Evolutionary conservation across 2,329 filamentous ascomycete species (phyloP), one percentile per base, ranked within the genome.

Genomic region (Ambrosiella beaveri): DNA sequence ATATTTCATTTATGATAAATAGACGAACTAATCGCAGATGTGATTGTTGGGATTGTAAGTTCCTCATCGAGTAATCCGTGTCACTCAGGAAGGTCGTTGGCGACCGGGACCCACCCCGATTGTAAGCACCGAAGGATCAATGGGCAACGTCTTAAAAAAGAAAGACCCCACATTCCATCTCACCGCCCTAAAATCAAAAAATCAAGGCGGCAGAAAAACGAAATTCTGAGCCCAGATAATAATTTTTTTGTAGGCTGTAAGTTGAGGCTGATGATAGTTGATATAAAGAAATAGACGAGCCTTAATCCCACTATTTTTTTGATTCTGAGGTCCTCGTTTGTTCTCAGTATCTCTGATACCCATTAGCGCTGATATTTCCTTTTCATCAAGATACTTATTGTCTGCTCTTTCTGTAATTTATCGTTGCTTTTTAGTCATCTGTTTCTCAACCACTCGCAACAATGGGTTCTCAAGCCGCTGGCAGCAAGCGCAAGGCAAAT

Each of bases 401-500:
- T 49, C 17, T 49, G 9, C 27, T 51, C 9, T 27, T 36, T 36
- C 27, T 35, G 2, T 36, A 35, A 11, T 50, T 38, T 60, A 56
- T 54, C 39, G 56, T 4, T 27, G 27, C 27, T 27, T 27, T 27
- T 27, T 27, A 27, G 27, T 58, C 38, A 39, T 19, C 19, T 19
- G 47, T 8, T 11, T 35, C 47, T 27, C 17, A 7, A 7, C 47
- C 8, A 54, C 52, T 47, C 44, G 51, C 51, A 56, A 37, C 37
- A 49, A 62, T 55, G 61, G 62, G 57, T 51, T 59, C 59, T 47
- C 79, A 75, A 65, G 66, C 67, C 59, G 68, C 69, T 40, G 76
- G 75, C 55, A 74, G 70, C 61, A 84, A 84, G 70, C 73, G 81
- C 63, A 84, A 84, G 69, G 72, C 73, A 39, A 68, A 71, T 35